Evolutionary conservation across 2,329 filamentous ascomycete genomes (phyloP).

Genomic region (Claviceps cyperi): DNA sequence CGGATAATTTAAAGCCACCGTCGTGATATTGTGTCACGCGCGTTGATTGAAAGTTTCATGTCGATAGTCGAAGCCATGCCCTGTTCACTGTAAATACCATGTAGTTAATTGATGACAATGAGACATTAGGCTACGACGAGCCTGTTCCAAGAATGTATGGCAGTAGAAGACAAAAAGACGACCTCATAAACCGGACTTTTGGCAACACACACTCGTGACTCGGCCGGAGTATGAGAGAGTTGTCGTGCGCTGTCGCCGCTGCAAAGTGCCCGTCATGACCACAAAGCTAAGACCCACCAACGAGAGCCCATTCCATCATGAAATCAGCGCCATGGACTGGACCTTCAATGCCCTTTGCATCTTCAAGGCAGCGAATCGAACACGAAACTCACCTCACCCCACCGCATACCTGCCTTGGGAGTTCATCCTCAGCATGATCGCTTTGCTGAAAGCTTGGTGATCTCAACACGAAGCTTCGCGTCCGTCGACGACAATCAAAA

Average conservation of each 20-base stretch:
- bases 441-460: neutral
- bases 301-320: slow-evolving; percentile 12
- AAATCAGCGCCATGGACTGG: slow-evolving; percentile 20
- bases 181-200: too few relatives aligned
- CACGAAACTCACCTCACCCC: slow-evolving; percentile 2
- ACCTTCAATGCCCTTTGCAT: neutral
- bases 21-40: slow-evolving; percentile 30
- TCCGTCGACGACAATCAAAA: slow-evolving; percentile 1
- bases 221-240: too few relatives aligned
- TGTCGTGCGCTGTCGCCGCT: neutral
- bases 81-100: neutral
- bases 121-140: neutral
- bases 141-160: neutral
- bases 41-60: neutral
- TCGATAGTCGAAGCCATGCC: neutral
- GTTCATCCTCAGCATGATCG: slow-evolving; percentile 3
- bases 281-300: slow-evolving; percentile 7
- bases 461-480: slow-evolving; percentile 3
- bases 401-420: neutral
- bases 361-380: neutral
- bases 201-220: too few relatives aligned
- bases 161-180: neutral
- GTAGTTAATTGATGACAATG: neutral
- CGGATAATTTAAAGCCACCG: slow-evolving; percentile 70
- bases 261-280: neutral